These are phyloP conservation scores for Melaleuca quinquenervia DNA, from an alignment of 345 rosid genomes.

Conservation along the genomic window DNA sequence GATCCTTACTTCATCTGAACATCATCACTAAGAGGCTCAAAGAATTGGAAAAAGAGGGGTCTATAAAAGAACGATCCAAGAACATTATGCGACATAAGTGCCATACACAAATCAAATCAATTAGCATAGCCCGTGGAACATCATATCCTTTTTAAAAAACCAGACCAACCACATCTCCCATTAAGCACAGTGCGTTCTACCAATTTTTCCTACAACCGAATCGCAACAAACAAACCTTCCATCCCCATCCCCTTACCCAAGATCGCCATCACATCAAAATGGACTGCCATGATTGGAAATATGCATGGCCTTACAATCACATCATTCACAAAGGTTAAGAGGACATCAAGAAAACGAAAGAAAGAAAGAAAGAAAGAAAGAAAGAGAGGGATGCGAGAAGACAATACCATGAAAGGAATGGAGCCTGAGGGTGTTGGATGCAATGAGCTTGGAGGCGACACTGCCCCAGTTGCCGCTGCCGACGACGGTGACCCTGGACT, in stretches of 20 bases:
- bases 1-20: slow-evolving; percentile 95
- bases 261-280: not conserved
- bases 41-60: not conserved
- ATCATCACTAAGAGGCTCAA: not conserved
- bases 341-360: not conserved
- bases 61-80: not conserved
- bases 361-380: not conserved
- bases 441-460: slow-evolving; percentile 95
- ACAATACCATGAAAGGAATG: slow-evolving; percentile 61
- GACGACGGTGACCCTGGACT: slow-evolving; percentile 67
- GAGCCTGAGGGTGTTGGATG: slow-evolving; percentile 70
- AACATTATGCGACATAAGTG: not conserved
- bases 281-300: not conserved
- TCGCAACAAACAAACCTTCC: not conserved
- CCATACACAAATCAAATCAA: not conserved
- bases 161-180: not conserved
- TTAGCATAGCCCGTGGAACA: not conserved
- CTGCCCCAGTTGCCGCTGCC: slow-evolving; percentile 99
- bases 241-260: not conserved
- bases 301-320: not conserved
- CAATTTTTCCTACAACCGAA: not conserved
- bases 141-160: not conserved
- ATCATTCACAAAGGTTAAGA: not conserved
- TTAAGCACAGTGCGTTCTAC: not conserved
- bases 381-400: not conserved